Conservation (phyloP, 192 early-diverging fungal genomes). For the Irineochytrium annulatum region DNA sequence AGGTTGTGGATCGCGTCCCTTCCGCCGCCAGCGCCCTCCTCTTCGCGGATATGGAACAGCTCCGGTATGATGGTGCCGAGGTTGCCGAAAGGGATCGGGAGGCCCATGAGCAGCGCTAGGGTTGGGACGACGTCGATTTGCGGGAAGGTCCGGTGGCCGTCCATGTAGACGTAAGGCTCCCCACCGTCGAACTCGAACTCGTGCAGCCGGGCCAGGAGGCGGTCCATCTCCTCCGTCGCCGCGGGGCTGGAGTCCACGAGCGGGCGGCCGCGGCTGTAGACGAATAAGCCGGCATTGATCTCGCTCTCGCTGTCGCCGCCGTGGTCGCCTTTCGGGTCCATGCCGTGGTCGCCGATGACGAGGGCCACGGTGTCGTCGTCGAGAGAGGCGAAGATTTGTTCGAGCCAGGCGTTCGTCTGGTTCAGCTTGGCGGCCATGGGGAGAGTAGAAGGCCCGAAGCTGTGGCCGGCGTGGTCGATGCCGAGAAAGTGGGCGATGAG, state of each 20-base stretch:
- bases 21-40: constrained; percentile 5
- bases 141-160: constrained; percentile 55
- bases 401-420: constrained; percentile 80
- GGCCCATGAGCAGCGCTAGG: constrained; percentile 68
- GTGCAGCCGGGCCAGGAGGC: not conserved
- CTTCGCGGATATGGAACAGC: constrained; percentile 49
- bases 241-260: not conserved
- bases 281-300: constrained; percentile 76
- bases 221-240: constrained; percentile 4
- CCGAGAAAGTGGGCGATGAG: constrained; percentile 91
- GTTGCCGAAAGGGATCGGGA: constrained; percentile 92
- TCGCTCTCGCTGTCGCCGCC: constrained; percentile 93
- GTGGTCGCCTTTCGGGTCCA: constrained; percentile 93
- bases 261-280: constrained; percentile 53
- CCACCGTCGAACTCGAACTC: constrained; percentile 16
- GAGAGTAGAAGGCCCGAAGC: constrained; percentile 79
- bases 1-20: constrained; percentile 25
- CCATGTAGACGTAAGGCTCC: constrained; percentile 26
- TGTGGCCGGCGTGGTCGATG: constrained; percentile 95
- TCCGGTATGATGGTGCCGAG: constrained; percentile 87
- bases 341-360: constrained; percentile 96
- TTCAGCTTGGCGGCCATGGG: constrained; percentile 81
- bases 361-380: constrained; percentile 77
- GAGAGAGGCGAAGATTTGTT: constrained; percentile 57
- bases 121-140: constrained; percentile 94